Conservation (phyloP, 495 filamentous ascomycete genomes). For the Annulohypoxylon nitens region DNA sequence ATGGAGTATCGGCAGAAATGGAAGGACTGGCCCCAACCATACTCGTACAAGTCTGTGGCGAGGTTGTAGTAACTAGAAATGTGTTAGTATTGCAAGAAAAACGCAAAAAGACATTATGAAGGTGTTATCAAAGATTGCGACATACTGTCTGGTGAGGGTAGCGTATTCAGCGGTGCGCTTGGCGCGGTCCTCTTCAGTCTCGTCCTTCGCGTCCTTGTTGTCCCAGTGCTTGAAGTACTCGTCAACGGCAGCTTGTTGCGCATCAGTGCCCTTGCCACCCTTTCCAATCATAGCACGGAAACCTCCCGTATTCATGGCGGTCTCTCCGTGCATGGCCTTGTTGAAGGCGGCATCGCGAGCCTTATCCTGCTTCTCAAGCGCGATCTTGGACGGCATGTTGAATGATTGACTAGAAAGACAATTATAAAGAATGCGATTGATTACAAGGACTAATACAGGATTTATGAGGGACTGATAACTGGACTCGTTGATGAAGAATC, state of each 20-base stretch:
- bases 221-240: slow-evolving; percentile 99
- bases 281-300: slow-evolving; percentile 89
- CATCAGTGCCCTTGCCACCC: slow-evolving; percentile 82
- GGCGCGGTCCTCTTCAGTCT: slow-evolving; percentile 86
- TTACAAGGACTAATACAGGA: slow-evolving; percentile 4
- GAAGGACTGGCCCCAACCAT: slow-evolving; percentile 95
- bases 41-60: slow-evolving; percentile 96
- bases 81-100: slow-evolving; percentile 13
- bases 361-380: slow-evolving; percentile 87
- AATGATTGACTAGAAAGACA: slow-evolving; percentile 21
- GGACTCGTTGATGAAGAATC: slow-evolving; percentile 8
- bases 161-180: slow-evolving; percentile 92
- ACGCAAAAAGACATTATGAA: not conserved
- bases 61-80: slow-evolving; percentile 91
- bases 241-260: slow-evolving; percentile 90
- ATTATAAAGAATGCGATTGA: slow-evolving; percentile 9
- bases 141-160: slow-evolving; percentile 92
- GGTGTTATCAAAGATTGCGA: slow-evolving; percentile 27
- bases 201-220: slow-evolving; percentile 83
- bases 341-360: slow-evolving; percentile 93
- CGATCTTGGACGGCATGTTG: slow-evolving; percentile 72
- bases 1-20: slow-evolving; percentile 97
- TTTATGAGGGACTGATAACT: not conserved
- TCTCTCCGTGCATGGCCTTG: slow-evolving; percentile 90
- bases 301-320: slow-evolving; percentile 76